Percentiles rank a stretch among this genome's conserved stretches.
These are phyloP conservation scores for Miscanthus lutarioriparius DNA, from an alignment of 176 grass and related monocot genomes.

Conservation along the genomic window DNA sequence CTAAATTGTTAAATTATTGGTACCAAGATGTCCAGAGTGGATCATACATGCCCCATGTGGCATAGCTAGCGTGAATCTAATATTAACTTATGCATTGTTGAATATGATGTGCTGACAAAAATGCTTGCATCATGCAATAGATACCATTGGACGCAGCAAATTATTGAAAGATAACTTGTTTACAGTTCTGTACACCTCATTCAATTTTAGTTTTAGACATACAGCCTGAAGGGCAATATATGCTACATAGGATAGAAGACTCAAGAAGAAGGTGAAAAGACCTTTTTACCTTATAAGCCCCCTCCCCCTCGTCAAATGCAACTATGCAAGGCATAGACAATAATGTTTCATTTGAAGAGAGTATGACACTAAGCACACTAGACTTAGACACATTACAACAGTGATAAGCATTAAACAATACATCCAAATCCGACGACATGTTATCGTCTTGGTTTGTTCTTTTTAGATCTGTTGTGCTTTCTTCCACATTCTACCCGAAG, in stretches of 20 bases:
- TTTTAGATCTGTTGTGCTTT: background rate
- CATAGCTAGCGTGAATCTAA: slow-evolving; percentile 4
- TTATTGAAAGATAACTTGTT: slow-evolving; percentile 5
- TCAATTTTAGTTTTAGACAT: background rate
- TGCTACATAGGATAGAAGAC: background rate
- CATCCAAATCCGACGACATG: background rate
- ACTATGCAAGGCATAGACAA: background rate
- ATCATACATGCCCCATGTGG: slow-evolving; percentile 16
- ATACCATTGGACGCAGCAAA: background rate
- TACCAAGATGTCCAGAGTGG: slow-evolving; percentile 6
- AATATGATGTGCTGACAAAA: background rate
- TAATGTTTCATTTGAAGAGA: background rate
- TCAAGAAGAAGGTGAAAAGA: background rate
- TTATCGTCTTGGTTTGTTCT: background rate
- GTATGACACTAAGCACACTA: background rate
- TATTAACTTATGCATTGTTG: background rate
- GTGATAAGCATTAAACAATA: background rate
- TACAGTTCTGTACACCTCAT: background rate
- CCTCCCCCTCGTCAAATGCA: background rate
- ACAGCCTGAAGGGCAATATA: background rate
- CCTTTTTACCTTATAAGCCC: background rate
- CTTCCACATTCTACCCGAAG: background rate
- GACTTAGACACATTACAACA: background rate
- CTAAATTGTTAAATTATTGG: slow-evolving; percentile 11
- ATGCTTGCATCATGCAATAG: slow-evolving; percentile 8